Evolutionary conservation across 2,329 filamentous ascomycete genomes (phyloP), one percentile per base, ranked within the genome.

Genomic region (Atkinsonella texensis): DNA sequence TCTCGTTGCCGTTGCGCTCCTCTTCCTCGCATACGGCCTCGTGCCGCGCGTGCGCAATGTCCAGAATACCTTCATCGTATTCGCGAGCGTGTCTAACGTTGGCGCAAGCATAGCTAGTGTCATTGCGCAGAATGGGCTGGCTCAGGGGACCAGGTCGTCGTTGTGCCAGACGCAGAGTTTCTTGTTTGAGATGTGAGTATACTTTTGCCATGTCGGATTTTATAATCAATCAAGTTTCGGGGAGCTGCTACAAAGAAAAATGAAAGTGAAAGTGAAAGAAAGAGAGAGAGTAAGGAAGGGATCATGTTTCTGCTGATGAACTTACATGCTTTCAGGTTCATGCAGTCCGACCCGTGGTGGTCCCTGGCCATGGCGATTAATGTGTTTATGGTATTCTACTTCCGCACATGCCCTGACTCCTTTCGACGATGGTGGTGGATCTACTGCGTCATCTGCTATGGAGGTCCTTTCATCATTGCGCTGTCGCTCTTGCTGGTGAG

Each of bases 301-400:
- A 6, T 8, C 7, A 8, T 28, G 28, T 28, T 28, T 8, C 5
- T 28, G 28, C 28, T 28, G 9, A 15, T 15, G 2, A 35, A 38
- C 15, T 38, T 38, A 5, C 9, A 15, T 75, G 51, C 76, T 7
- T 12, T 10, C 31, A 53, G 83, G 80, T 89, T 88, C 65, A 85
- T 87, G 79, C 83, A 85, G 57, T 84, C 83, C 5, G 84, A 88
- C 65, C 81, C 83, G 0, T 76, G 85, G 69, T 89, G 83, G 85
- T 86, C 85, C 0, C 77, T 89, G 50, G 84, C 84, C 56, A 91
- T 93, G 87, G 85, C 87, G 3, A 74, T 84, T 62, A 93, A 91
- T 60, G 87, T 91, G 55, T 87, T 85, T 59, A 74, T 90, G 49
- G 78, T 81, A 53, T 81, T 81, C 63, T 81, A 80, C 65, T 75